Percentiles rank a stretch among this genome's conserved stretches.
phyloP scores from a whole-genome alignment of 1,284 basidiomycete genomes.

The Ustilago tritici region DNA sequence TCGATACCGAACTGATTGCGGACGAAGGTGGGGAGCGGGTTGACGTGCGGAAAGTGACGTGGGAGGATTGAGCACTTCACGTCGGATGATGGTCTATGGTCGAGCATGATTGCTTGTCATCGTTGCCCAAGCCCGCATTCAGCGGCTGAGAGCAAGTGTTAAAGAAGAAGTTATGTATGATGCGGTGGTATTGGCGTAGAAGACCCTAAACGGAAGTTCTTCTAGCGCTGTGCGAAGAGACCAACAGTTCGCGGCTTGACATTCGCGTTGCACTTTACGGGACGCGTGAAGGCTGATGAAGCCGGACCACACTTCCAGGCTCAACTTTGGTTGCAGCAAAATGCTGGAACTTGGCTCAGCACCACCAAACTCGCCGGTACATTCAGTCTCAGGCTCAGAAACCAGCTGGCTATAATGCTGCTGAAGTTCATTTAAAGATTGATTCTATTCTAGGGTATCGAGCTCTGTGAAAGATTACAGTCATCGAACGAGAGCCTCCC shows the following conservation, averaged over 20 bases:
- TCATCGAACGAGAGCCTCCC: constrained; percentile 68
- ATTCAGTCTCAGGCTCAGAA: not conserved
- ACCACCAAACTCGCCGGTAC: not conserved
- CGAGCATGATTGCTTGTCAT: constrained; percentile 14
- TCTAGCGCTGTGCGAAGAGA: constrained; percentile 7
- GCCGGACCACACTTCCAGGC: not conserved
- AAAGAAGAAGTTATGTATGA: not conserved
- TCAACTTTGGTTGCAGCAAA: not conserved
- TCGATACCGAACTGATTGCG: constrained; percentile 28
- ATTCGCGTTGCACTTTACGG: constrained; percentile 19
- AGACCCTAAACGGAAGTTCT: constrained; percentile 10
- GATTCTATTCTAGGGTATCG: constrained; percentile 20
- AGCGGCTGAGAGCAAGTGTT: not conserved
- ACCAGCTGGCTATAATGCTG: not conserved
- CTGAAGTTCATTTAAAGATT: not conserved
- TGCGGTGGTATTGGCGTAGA: not conserved
- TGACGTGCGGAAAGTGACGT: constrained; percentile 27
- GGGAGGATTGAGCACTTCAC: constrained; percentile 22
- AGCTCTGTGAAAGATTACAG: not conserved
- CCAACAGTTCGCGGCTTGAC: constrained; percentile 8
- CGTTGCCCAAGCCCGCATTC: not conserved
- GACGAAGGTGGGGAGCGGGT: constrained; percentile 23
- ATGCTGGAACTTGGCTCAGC: not conserved
- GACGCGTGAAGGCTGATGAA: constrained; percentile 4
- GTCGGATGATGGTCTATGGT: not conserved